Evolutionary conservation across 306 rosid genomes (phyloP), one percentile per base, ranked within the genome.

Genomic region (Albizia julibrissin): DNA sequence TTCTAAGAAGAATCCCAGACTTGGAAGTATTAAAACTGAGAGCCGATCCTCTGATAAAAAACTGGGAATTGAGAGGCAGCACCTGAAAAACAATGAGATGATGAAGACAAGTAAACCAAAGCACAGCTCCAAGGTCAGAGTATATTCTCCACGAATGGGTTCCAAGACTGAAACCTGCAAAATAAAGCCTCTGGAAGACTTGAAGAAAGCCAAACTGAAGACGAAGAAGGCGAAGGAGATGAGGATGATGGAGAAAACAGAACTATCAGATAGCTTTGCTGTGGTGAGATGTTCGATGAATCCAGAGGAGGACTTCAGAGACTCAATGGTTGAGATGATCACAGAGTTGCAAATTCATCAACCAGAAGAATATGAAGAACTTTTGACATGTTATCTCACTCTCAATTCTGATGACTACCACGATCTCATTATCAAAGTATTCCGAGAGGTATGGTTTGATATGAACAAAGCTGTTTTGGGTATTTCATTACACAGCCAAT

Each of bases 281-380:
- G 96, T 95, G 68, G 93, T 92, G 52, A 95, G 93, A 83, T 82
- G 92, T 56, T 92, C 99, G 11, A 79, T 72, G 6, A 87, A 93
- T 42, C 98, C 96, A 42, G 93, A 78, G 56, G 72, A 93, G 74
- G 99, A 95, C 83, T 95, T 95, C 89, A 91, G 92, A 82, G 98
- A 93, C n/a, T 95, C 99, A 70, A 95, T 95, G 96, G 84, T 92
- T 18, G 98, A 95, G 86, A 95, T 95, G 99, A 91, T 95, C 43
- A 87, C 27, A 73, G 97, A 89, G 90, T 91, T 85, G 47, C 81
- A 83, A 81, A 86, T 93, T 26, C 88, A 83, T 21, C 75, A 78
- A 43, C 89, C 94, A 10, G 92, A 90, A 72, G 96, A 95, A 81
- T 87, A 91, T 84, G 98, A 95, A 84, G 97, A 93, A 54, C 92